phyloP scores from a whole-genome alignment of 2,329 filamentous ascomycete genomes.

The Sarocladium brachiariae region DNA sequence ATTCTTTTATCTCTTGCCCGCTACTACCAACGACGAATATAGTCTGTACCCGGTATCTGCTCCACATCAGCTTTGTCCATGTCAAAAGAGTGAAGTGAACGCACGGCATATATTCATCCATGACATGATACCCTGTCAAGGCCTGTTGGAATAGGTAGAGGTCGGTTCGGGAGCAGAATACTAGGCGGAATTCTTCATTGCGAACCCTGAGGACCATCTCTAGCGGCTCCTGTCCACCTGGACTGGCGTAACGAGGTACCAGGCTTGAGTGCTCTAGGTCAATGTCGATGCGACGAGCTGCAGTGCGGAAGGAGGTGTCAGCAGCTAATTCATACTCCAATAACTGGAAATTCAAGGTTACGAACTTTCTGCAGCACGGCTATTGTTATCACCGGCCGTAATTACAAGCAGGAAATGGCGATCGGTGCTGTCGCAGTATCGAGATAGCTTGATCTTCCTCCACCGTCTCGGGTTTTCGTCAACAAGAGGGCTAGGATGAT shows the following conservation, averaged over 20 bases:
- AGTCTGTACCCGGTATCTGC: slow-evolving; percentile 9
- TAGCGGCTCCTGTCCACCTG: slow-evolving; percentile 3
- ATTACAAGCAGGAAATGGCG: slow-evolving; percentile 22
- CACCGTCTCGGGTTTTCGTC: background rate
- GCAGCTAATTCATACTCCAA: slow-evolving; percentile 19
- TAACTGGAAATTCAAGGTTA: background rate
- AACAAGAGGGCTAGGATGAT: slow-evolving; percentile 9
- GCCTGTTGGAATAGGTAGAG: slow-evolving; percentile 19
- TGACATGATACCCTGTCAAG: slow-evolving; percentile 19
- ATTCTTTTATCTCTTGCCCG: slow-evolving; percentile 14
- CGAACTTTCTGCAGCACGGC: slow-evolving; percentile 15
- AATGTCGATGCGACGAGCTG: slow-evolving; percentile 24
- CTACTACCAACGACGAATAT: slow-evolving; percentile 13
- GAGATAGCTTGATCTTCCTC: slow-evolving; percentile 20
- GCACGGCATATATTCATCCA: slow-evolving; percentile 15
- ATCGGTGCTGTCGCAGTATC: slow-evolving; percentile 20
- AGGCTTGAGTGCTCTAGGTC: slow-evolving; percentile 21
- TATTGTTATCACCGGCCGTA: slow-evolving; percentile 26
- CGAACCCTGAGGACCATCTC: slow-evolving; percentile 19
- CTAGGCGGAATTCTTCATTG: slow-evolving; percentile 15
- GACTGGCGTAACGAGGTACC: slow-evolving; percentile 19
- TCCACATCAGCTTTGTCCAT: background rate
- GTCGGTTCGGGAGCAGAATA: slow-evolving; percentile 15
- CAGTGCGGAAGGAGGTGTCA: slow-evolving; percentile 19
- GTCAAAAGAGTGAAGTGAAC: background rate